Evolutionary conservation across 257 asterid species (phyloP), one percentile per base, ranked within the genome.

Genomic region (Nicotiana paniculata): DNA sequence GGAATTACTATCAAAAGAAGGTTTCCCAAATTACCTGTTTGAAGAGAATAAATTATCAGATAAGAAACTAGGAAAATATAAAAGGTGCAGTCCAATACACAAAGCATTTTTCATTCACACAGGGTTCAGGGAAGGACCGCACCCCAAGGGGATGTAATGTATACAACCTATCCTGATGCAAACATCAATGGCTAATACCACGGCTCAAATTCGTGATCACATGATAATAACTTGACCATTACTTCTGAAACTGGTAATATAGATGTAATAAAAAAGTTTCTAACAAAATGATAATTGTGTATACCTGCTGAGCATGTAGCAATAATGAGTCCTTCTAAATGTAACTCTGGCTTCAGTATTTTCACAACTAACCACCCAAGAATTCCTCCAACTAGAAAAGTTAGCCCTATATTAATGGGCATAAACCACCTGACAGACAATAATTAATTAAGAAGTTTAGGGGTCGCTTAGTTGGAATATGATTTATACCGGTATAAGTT

Each of bases 21-120:
- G 87, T 92, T 93, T 30, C 98, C 98, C 92, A 93, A 78, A 86
- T 95, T 95, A 64, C 98, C 98, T 95, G 43, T 59, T 58, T 66
- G 2, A 32, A 9, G 2, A 66, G 7, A 39, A 43, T 43, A 43
- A 43, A 43, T 9, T 43, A 43, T 43, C 0, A 43, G 51, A 43
- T 43, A 1, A 43, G 51, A 43, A 43, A 43, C 12, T 9, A 3
- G 51, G 9, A 43, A 43, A 43, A 43, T 43, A 43, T 39, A 6
- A 0, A 43, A 21, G 3, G 51, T 1, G 2, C 3, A 6, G 0
- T 7, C 2, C 10, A 2, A 0, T 39, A 0, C 9, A 39, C 48
- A 39, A 39, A 39, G 0, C 10, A 39, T 6, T 2, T 39, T 10
- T 9, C 0, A 2, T 6, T 39, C 10, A 39, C 1, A 0, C 9